Evolutionary conservation across 305 asterid genomes (phyloP).

Genomic region (Fraxinus baroniana): DNA sequence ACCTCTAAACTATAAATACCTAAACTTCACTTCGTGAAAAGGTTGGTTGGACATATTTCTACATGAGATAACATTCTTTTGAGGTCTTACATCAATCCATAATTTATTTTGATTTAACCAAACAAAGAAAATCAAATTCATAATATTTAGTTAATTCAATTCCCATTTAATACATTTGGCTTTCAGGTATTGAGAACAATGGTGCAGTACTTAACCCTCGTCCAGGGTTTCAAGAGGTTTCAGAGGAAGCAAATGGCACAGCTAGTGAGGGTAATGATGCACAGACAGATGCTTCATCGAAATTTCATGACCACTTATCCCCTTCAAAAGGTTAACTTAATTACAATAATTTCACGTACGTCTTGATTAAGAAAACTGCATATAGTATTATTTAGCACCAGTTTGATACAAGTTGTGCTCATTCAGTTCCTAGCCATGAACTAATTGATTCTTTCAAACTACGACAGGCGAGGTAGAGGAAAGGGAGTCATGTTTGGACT

Average conservation of each 20-base stretch:
- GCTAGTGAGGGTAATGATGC: background rate
- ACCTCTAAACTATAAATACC: no score
- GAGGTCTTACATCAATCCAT: no score
- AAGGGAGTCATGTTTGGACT: constrained; percentile 2
- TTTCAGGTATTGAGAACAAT: constrained; percentile 15
- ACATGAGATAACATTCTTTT: no score
- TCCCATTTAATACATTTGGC: background rate
- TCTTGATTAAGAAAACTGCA: background rate
- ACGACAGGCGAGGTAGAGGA: constrained; percentile 31
- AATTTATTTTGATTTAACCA: no score
- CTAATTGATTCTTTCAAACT: background rate
- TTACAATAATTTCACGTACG: background rate
- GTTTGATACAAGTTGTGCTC: background rate
- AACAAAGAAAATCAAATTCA: background rate
- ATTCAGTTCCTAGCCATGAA: background rate
- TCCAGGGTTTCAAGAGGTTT: constrained; percentile 13
- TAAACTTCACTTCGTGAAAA: no score
- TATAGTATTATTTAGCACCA: background rate
- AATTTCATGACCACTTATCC: constrained; percentile 29
- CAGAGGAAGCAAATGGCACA: constrained; percentile 16
- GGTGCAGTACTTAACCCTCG: constrained; percentile 14
- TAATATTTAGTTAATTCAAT: background rate
- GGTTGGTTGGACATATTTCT: no score
- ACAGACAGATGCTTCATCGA: background rate
- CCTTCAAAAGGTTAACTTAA: constrained; percentile 33